phyloP scores from a whole-genome alignment of 2,329 filamentous ascomycete genomes.

The Apiospora arundinis region DNA sequence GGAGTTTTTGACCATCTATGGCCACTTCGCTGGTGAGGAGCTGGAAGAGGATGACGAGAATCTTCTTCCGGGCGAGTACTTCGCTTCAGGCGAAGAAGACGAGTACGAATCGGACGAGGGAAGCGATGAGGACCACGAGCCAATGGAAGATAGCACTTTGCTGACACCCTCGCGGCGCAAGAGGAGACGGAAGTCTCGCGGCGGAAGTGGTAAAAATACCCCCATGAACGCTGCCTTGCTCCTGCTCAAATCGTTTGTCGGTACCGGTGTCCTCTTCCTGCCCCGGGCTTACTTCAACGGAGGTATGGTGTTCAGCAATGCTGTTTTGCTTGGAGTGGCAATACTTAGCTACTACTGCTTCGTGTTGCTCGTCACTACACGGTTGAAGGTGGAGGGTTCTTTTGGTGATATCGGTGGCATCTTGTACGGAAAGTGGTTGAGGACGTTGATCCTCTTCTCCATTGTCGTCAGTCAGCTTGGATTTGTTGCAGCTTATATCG shows the following conservation, averaged over 20 bases:
- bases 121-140: constrained; percentile 73
- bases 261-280: constrained; percentile 92
- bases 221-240: constrained; percentile 82
- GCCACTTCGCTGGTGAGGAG: constrained; percentile 96
- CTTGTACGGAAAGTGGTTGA: constrained; percentile 90
- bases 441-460: constrained; percentile 83
- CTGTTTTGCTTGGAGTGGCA: constrained; percentile 87
- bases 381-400: constrained; percentile 86
- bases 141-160: constrained; percentile 87
- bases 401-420: constrained; percentile 97
- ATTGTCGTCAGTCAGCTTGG: constrained; percentile 96
- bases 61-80: constrained; percentile 87
- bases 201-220: constrained; percentile 76
- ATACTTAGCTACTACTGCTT: constrained; percentile 96
- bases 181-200: constrained; percentile 77
- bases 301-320: constrained; percentile 94
- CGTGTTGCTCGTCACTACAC: constrained; percentile 86
- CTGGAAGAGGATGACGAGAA: constrained; percentile 96
- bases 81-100: constrained; percentile 77
- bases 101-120: constrained; percentile 60
- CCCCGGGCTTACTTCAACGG: constrained; percentile 94
- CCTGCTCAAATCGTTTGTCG: constrained; percentile 96
- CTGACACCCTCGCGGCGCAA: constrained; percentile 77
- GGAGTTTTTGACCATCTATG: constrained; percentile 93
- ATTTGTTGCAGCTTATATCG: constrained; percentile 93